Evolutionary conservation across 1,284 basidiomycete genomes (phyloP), one percentile per base, ranked within the genome.

Genomic region (Inonotus obliquus): DNA sequence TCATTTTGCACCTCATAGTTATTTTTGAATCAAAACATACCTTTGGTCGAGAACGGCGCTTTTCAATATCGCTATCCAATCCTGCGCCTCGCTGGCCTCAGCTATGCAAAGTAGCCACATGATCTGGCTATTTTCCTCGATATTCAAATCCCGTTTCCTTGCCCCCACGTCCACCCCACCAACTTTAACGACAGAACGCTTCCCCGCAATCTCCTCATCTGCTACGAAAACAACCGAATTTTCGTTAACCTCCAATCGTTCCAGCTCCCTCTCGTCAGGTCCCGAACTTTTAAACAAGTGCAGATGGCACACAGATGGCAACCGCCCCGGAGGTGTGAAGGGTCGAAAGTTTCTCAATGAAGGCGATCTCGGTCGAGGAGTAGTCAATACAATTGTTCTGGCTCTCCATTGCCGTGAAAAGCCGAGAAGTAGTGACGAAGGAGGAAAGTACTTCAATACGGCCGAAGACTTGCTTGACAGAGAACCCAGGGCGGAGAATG

Each of bases 21-120:
- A 52, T 52, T 11, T 35, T 19, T 32, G 37, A 62, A 45, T 57
- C 44, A 61, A 19, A 63, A 51, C 77, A 59, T 68, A 89, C 89
- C 88, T 77, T 72, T 89, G 88, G 21, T 79, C 80, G 44, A 91
- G 76, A 49, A 92, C 86, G 0, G 82, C 81, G 63, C 76, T 81
- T 72, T 91, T 92, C 68, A 92, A 87, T 32, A 79, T 78, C 9
- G 79, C 77, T 61, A 91, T 90, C 89, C 89, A 91, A 63, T 78
- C 79, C 66, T 89, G 87, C 11, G 85, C 81, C 67, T 87, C 85
- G 3, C 69, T 70, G 10, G 79, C 71, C 69, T 86, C 82, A 14
- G 77, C 67, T 59, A 89, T 84, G 63, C 90, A 85, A 57, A 91
- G 71, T 54, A 86, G 77, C 88, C 89, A 89, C 75, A 85, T 84